Evolutionary conservation across 2,329 filamentous ascomycete species (phyloP), one percentile per base, ranked within the genome.

Genomic region (Xylariomycetidae sp.): DNA sequence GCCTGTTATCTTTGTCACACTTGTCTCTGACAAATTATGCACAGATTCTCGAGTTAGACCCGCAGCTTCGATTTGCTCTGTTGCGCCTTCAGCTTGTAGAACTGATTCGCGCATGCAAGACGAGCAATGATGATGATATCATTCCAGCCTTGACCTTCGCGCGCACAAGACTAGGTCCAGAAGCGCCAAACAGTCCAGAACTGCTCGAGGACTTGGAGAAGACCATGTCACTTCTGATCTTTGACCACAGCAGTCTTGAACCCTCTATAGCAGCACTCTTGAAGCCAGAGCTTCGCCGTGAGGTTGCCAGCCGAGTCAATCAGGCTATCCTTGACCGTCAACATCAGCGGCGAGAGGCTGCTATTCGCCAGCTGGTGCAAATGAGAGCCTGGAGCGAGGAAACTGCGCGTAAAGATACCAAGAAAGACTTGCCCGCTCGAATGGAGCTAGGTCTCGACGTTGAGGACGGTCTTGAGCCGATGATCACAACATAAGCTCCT

Each of bases 71-170:
- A 58, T 98, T 98, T 61, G 80, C 87, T 2, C 70, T 98, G 4
- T 70, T 98, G 29, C 83, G 90, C 22, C 73, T 98, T 25, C 92
- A 98, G 58, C 74, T 98, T 5, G 85, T 98, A 36, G 92, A 98
- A 64, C 72, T 97, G 33, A 98, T 98, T 49, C 81, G 88, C 20
- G 69, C 69, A 25, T 88, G 85, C 61, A 86, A 78, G 35, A 68
- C 74, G 9, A 69, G 70, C 25, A 70, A 76, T 3, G 72, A 77
- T 34, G 77, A 79, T 18, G 86, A 95, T 48, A 88, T 95, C 34
- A 77, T 60, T 8, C 80, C 83, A 6, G 92, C 88, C 2, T 64
- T 98, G 33, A 79, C 82, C 38, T 98, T 98, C 62, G 92, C 92
- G 2, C 88, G 85, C 1, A 77, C 82, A 22, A 84, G 96, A 50